Evolutionary conservation across 139 green algal genomes (phyloP), one percentile per base, ranked within the genome.

Genomic region (Ettlia oleoabundans): DNA sequence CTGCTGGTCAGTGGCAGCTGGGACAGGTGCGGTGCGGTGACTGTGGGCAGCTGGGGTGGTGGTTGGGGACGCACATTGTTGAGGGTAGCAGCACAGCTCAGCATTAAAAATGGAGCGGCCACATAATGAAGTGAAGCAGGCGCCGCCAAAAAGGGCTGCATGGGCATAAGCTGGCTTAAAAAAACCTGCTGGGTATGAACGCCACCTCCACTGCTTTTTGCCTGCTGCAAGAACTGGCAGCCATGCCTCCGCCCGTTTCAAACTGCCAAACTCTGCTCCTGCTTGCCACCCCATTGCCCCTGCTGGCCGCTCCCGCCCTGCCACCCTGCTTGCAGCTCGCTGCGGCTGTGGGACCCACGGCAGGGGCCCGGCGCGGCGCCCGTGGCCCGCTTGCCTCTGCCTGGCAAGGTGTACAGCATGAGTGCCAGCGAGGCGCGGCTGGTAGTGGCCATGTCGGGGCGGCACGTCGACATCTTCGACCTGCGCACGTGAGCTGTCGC

Each of bases 401-500:
- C 92, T 0, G 94, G 90, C 69, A 94, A 94, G 62, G 93, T 91
- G 24, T 98, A 95, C 81, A 92, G 82, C 35, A 92, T 96, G 88
- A 73, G 35, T 28, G 86, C 84, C 5, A 51, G 81, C 15, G 85
- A 82, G 1, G 62, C 78, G 19, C 78, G 88, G 15, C 81, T 98
- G 21, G 94, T 98, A 42, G 91, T 97, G 33, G 95, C 77, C 43
- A 96, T 89, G 13, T 91, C 92, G 13, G 88, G 85, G n/a, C 81
- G 93, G 10, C 91, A 96, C 47, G 88, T 98, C 41, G 80, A 89
- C 41, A 89, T 98, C 40, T 98, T 90, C 81, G 94, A 97, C 81
- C 37, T 95, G 10, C 82, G 90, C 53, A 93, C 84, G 91, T 94
- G 58, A 53, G 87, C 21, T 4, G 19, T 9, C 24, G 62, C n/a